A percentile compares a stretch with the other conserved stretches of the same genome.
These are phyloP conservation scores for Biancaea sappan DNA, from an alignment of 306 rosid species.

Conservation along the genomic window DNA sequence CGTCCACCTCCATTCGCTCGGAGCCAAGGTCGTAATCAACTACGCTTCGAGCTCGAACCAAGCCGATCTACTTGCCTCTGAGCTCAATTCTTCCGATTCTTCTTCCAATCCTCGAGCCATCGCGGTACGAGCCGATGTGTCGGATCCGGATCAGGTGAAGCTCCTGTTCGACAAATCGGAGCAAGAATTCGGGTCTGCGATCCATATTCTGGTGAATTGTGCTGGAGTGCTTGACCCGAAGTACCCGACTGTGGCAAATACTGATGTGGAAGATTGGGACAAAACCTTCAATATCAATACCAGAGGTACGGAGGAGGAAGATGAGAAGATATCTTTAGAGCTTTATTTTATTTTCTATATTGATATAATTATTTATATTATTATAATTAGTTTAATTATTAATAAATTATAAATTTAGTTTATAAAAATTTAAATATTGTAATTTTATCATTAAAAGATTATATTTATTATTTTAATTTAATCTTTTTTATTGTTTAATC, in stretches of 20 bases:
- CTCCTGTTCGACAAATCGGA: slow-evolving; percentile 45
- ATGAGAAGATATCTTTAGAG: too few species aligned
- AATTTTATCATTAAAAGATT: too few species aligned
- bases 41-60: slow-evolving; percentile 38
- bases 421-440: too few species aligned
- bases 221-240: slow-evolving; percentile 53
- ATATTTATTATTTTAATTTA: too few species aligned
- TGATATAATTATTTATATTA: too few species aligned
- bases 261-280: slow-evolving; percentile 46
- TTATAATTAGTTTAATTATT: too few species aligned
- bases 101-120: slow-evolving; percentile 31
- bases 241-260: slow-evolving; percentile 41
- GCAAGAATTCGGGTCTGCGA: slow-evolving; percentile 30
- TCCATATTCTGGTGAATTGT: slow-evolving; percentile 44
- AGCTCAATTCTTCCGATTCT: slow-evolving; percentile 38
- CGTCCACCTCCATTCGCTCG: slow-evolving; percentile 54
- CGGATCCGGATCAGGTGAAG: slow-evolving; percentile 49
- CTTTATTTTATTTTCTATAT: not conserved
- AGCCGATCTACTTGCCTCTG: slow-evolving; percentile 46
- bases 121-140: slow-evolving; percentile 41
- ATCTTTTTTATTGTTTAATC: too few species aligned
- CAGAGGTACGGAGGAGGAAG: too few species aligned
- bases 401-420: too few species aligned
- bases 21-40: slow-evolving; percentile 50
- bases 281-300: slow-evolving; percentile 45